These are phyloP conservation scores for Mangifera indica DNA, from an alignment of 345 rosid species.

Conservation along the genomic window DNA sequence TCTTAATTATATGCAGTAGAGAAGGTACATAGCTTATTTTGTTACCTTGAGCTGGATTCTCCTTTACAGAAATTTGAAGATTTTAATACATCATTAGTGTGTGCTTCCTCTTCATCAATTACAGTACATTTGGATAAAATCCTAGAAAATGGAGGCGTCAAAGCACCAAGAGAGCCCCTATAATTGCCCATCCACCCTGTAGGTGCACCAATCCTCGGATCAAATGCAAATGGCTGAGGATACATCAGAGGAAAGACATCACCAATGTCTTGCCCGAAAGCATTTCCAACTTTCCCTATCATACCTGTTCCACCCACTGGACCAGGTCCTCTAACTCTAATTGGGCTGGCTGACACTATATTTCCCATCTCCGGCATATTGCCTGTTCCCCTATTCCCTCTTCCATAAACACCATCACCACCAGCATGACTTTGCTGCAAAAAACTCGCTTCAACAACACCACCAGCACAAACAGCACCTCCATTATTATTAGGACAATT, in stretches of 20 bases:
- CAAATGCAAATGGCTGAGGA: slow-evolving; percentile 74
- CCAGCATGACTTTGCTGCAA: slow-evolving; percentile 28
- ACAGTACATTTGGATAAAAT: slow-evolving; percentile 31
- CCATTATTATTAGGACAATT: background rate
- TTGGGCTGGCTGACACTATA: slow-evolving; percentile 68
- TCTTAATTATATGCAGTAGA: too few relatives aligned
- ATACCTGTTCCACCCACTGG: slow-evolving; percentile 67
- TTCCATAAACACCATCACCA: slow-evolving; percentile 41
- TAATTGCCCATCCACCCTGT: slow-evolving; percentile 75
- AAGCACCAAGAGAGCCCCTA: slow-evolving; percentile 73
- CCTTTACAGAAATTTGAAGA: too few relatives aligned
- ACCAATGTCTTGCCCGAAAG: slow-evolving; percentile 68
- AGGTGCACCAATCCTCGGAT: slow-evolving; percentile 74
- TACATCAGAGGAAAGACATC: slow-evolving; percentile 63
- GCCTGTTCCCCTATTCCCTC: slow-evolving; percentile 78
- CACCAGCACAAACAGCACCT: background rate
- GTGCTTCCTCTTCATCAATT: too few relatives aligned
- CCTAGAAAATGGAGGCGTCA: slow-evolving; percentile 64
- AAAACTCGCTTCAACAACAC: slow-evolving; percentile 24
- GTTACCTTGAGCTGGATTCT: too few relatives aligned
- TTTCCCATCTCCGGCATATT: slow-evolving; percentile 60
- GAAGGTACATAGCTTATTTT: too few relatives aligned
- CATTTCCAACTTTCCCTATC: slow-evolving; percentile 58
- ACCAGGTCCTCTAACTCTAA: slow-evolving; percentile 56
- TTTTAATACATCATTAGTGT: too few relatives aligned